phyloP scores from a whole-genome alignment of 73 alveolate species.

The Paramecium sexaurelia region DNA sequence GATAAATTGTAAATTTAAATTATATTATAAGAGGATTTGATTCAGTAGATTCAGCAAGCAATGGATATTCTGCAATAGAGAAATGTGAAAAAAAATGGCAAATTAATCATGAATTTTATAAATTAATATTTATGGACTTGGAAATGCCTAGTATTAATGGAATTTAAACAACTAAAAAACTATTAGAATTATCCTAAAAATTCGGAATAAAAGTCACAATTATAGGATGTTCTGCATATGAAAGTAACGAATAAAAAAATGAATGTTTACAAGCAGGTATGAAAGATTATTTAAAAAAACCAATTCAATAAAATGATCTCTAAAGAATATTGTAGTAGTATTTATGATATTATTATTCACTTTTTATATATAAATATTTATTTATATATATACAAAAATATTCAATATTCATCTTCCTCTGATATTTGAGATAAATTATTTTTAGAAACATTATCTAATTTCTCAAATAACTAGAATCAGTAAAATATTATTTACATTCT shows the following conservation, averaged over 20 bases:
- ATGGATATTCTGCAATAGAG: slow-evolving; percentile 18
- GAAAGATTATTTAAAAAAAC: slow-evolving; percentile 29
- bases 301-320: background rate
- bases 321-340: slow-evolving; percentile 29
- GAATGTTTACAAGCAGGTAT: slow-evolving; percentile 44
- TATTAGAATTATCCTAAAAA: slow-evolving; percentile 2
- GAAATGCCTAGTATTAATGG: slow-evolving; percentile 51
- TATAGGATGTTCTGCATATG: slow-evolving; percentile 52
- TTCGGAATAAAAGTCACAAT: background rate
- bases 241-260: background rate
- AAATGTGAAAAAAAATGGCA: slow-evolving; percentile 27
- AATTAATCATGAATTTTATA: background rate
- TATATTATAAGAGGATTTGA: slow-evolving; percentile 13
- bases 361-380: background rate
- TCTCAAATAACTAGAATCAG: slow-evolving; percentile 1
- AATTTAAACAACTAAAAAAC: background rate
- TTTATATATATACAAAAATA: background rate
- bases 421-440: background rate
- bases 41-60: slow-evolving; percentile 3
- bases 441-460: background rate
- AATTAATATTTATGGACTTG: slow-evolving; percentile 50
- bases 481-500: background rate
- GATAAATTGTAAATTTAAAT: background rate
- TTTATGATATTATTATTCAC: slow-evolving; percentile 23
- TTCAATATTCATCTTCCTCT: slow-evolving; percentile 21